Conservation (phyloP, 2,329 filamentous ascomycete genomes). For the Trichoderma semiorbis region DNA sequence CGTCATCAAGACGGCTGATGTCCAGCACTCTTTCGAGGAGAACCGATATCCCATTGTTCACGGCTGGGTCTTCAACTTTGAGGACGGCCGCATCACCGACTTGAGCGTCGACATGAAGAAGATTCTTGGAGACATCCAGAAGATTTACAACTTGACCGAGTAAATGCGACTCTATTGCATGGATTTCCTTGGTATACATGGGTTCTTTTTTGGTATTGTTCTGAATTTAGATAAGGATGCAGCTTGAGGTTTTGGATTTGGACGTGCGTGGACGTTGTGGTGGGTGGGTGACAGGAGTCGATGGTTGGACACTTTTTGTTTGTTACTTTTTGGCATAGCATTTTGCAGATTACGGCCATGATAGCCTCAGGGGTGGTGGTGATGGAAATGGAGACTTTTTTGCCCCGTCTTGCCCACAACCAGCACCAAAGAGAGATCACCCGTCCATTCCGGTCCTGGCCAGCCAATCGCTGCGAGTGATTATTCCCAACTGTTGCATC, state of each 20-base stretch:
- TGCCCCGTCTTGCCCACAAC: not conserved
- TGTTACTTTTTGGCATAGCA: not conserved
- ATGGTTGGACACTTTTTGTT: not conserved
- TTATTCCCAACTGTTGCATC: not conserved
- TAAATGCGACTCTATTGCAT: constrained; percentile 20
- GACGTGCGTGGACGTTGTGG: not conserved
- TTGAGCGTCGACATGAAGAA: constrained; percentile 59
- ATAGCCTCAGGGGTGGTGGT: not conserved
- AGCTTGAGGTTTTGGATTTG: not conserved
- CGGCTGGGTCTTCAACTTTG: constrained; percentile 70
- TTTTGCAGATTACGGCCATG: not conserved
- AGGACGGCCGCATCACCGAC: constrained; percentile 64
- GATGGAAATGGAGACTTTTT: not conserved
- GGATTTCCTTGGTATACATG: not conserved
- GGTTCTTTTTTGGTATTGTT: not conserved
- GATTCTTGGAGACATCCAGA: constrained; percentile 56
- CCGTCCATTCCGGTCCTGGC: not conserved
- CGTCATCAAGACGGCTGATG: constrained; percentile 73
- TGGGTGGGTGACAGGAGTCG: not conserved
- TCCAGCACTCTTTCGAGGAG: constrained; percentile 67
- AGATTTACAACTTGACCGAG: constrained; percentile 58
- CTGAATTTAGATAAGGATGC: not conserved
- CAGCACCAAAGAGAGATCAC: not conserved
- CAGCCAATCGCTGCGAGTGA: not conserved
- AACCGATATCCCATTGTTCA: constrained; percentile 67